These are phyloP conservation scores for Rhodofomes roseus DNA, from an alignment of 1,284 basidiomycete species.

Conservation along the genomic window DNA sequence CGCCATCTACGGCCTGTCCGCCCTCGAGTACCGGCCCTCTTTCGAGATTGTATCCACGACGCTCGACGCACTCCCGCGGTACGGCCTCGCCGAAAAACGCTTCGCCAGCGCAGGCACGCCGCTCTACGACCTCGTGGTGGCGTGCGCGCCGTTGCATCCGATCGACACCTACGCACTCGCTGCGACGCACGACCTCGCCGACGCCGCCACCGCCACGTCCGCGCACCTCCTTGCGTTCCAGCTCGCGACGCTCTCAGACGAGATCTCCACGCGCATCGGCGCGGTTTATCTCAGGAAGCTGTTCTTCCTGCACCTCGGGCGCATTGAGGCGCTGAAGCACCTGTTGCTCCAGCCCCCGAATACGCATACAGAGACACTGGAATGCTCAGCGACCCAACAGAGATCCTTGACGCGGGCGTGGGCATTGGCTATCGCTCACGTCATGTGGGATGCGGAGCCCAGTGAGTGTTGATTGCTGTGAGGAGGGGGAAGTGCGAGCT, in stretches of 20 bases:
- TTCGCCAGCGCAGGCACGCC: slow-evolving; percentile 16
- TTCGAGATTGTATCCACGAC: slow-evolving; percentile 20
- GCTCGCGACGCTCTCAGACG: slow-evolving; percentile 29
- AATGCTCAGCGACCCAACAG: slow-evolving; percentile 25
- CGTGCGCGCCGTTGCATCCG: slow-evolving; percentile 25
- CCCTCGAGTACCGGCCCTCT: slow-evolving; percentile 20
- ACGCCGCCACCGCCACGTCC: slow-evolving; percentile 30
- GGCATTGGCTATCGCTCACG: slow-evolving; percentile 28
- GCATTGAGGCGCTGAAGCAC: slow-evolving; percentile 30
- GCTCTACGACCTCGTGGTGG: slow-evolving; percentile 24
- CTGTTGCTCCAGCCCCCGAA: slow-evolving; percentile 28
- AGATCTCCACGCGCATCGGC: slow-evolving; percentile 29
- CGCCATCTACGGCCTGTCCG: slow-evolving; percentile 28
- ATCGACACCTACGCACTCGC: slow-evolving; percentile 35
- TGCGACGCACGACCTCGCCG: slow-evolving; percentile 26
- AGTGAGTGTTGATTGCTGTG: slow-evolving; percentile 18
- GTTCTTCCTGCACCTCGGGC: slow-evolving; percentile 32
- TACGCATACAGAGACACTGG: slow-evolving; percentile 22
- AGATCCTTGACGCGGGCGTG: slow-evolving; percentile 26
- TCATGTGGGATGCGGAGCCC: slow-evolving; percentile 29
- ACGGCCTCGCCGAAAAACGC: slow-evolving; percentile 21
- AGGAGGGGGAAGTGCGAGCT: not conserved
- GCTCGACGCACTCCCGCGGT: slow-evolving; percentile 22
- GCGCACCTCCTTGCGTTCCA: slow-evolving; percentile 28
- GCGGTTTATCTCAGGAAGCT: slow-evolving; percentile 35